Base-by-base conservation (phyloP, 345 rosid species). In the Carallia pectinifolia region DNA sequence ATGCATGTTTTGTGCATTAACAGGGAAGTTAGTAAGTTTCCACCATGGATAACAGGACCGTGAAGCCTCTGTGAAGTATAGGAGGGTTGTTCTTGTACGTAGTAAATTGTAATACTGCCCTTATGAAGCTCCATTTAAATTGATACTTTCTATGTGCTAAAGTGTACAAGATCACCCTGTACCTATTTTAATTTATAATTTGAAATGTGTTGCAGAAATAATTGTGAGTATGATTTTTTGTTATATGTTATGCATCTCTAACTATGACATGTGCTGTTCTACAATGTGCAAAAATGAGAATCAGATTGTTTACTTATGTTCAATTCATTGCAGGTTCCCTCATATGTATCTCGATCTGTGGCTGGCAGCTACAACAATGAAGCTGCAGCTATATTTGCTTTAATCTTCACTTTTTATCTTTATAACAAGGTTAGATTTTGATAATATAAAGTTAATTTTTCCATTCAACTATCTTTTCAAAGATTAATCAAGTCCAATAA, bases 361-460 rank as follows among this genome's bases (percentile, higher is more conserved):
- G 98, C 99, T 77, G 98, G 98, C 68, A 95, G 99, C 83, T 95
- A 95, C 75, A 96, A 95, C 84, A 96, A 96, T 80, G 99, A 96
- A 88, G 99, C 99, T 70, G 99, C 92, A 58, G 99, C 99, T 63
- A 95, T 95, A 79, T 95, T 95, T 88, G 97, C 99, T 68, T 82
- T 95, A 76, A 89, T 95, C 78, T 88, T 85, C 83, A 95, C 99
- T 1, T 92, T 95, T 74, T 95, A 85, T 87, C 97, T 92, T 19
- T 92, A 95, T 77, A 81, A 92, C 67, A 95, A 95, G 98, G 98
- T 92, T 18, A 81, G 87, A 27, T 56, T 76, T 82, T 69, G 53
- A 12, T 69, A 23, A 7, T 54, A 12, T 59, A 30, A 27, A 64
- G n/a, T 66, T 58, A 6, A 34, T 39, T 68, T 61, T 70, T 79